These are phyloP conservation scores for Candida caryicola DNA, from an alignment of 805 yeast genomes.

Conservation along the genomic window DNA sequence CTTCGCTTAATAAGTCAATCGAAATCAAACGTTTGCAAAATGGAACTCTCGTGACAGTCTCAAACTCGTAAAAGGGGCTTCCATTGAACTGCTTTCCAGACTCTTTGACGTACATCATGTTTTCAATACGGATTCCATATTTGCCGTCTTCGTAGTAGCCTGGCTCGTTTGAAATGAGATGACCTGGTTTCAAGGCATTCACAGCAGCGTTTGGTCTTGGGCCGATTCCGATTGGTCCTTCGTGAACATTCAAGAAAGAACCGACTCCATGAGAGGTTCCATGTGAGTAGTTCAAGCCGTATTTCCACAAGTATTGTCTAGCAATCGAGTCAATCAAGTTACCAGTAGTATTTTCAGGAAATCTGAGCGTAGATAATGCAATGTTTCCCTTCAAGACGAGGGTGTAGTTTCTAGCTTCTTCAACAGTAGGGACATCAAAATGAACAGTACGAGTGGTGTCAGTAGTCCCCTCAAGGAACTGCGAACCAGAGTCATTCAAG, in stretches of 20 bases:
- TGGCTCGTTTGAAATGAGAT: conserved; percentile 59
- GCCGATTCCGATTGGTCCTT: conserved; percentile 63
- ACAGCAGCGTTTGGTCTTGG: conserved; percentile 49
- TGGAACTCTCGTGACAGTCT: conserved; percentile 83
- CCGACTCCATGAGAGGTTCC: conserved; percentile 69
- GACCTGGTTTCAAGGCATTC: conserved; percentile 47
- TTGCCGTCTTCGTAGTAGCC: conserved; percentile 60
- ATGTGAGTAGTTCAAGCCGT: conserved; percentile 58
- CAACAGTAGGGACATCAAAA: conserved; percentile 45
- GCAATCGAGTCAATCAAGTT: conserved; percentile 55
- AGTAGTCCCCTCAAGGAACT: conserved; percentile 62
- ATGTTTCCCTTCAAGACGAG: conserved; percentile 58
- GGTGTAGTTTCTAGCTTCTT: conserved; percentile 50
- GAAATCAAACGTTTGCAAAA: conserved; percentile 78
- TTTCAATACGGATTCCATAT: conserved; percentile 57
- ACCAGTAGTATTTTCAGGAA: conserved; percentile 57
- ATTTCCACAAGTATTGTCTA: conserved; percentile 54
- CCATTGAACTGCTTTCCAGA: conserved; percentile 48
- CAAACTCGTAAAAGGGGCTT: conserved; percentile 62
- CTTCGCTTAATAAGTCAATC: conserved; percentile 46
- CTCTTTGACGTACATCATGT: conserved; percentile 48
- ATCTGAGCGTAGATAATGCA: conserved; percentile 45
- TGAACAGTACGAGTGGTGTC: conserved; percentile 63
- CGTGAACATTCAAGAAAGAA: conserved; percentile 59
- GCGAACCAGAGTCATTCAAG: conserved; percentile 59